phyloP scores from a whole-genome alignment of 176 grass and related monocot species.

The Cenchrus purpureus region DNA sequence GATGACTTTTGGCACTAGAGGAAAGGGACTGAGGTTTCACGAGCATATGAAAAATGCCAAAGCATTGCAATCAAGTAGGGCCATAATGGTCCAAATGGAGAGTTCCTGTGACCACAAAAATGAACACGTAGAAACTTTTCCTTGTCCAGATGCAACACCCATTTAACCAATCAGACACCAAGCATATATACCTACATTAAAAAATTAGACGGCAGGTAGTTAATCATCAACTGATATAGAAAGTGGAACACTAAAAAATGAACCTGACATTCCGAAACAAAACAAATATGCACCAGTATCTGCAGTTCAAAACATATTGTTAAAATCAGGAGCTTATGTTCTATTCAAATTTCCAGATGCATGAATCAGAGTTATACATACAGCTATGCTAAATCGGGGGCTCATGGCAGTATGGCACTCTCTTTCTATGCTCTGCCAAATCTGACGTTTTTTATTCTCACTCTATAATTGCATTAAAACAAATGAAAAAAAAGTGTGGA shows the following conservation, averaged over 20 bases:
- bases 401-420: neutral
- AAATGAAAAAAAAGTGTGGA: neutral
- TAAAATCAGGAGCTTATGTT: too few relatives aligned
- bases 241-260: neutral
- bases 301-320: neutral
- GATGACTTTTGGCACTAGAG: neutral
- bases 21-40: slow-evolving; percentile 22
- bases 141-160: neutral
- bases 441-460: neutral
- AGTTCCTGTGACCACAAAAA: slow-evolving; percentile 14
- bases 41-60: slow-evolving; percentile 39
- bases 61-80: slow-evolving; percentile 31
- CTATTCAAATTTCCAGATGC: neutral
- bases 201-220: neutral
- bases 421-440: neutral
- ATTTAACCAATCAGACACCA: neutral
- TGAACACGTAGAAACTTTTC: slow-evolving; percentile 23
- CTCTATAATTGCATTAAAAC: neutral
- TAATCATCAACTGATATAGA: neutral
- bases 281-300: neutral
- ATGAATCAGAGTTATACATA: neutral
- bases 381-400: neutral
- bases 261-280: too few relatives aligned
- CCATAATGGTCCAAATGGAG: neutral
- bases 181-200: neutral